Percentiles rank a stretch among this genome's conserved stretches.
Evolutionary conservation across 805 yeast genomes (phyloP).

Genomic region (Candida maris): DNA sequence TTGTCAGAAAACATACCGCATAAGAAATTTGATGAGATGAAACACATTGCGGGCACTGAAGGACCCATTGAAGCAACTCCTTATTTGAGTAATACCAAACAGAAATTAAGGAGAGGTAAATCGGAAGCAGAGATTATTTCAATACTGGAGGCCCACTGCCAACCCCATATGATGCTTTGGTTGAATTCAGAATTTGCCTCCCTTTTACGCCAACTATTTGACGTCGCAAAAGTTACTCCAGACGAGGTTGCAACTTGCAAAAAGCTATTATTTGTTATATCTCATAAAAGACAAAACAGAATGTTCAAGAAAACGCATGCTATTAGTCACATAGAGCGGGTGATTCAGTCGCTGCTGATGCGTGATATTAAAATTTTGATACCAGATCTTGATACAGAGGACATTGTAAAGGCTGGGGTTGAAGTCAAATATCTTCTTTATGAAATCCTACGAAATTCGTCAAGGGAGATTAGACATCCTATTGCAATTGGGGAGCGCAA

Average conservation of each 20-base stretch:
- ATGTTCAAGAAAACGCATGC: not conserved
- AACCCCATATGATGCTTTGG: conserved; percentile 1
- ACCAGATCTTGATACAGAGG: conserved; percentile 5
- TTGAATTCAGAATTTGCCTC: not conserved
- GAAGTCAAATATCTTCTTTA: conserved; percentile 4
- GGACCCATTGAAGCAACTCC: not conserved
- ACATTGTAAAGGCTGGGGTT: conserved; percentile 5
- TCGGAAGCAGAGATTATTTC: not conserved
- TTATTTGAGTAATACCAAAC: not conserved
- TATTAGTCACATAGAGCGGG: conserved; percentile 6
- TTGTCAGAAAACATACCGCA: not conserved
- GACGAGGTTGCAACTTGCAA: not conserved
- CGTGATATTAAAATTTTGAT: conserved; percentile 2
- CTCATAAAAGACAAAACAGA: not conserved
- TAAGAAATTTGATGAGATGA: not conserved
- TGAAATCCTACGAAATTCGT: conserved; percentile 3
- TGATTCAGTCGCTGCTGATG: conserved; percentile 2
- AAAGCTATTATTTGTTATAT: conserved; percentile 1
- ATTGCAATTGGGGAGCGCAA: not conserved
- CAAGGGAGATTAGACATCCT: not conserved
- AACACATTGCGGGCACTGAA: not conserved
- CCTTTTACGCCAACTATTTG: not conserved
- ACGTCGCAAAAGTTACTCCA: not conserved
- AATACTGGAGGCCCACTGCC: not conserved
- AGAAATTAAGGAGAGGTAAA: not conserved